phyloP scores from a whole-genome alignment of 805 yeast genomes.

The Yamadazyma insecticola region DNA sequence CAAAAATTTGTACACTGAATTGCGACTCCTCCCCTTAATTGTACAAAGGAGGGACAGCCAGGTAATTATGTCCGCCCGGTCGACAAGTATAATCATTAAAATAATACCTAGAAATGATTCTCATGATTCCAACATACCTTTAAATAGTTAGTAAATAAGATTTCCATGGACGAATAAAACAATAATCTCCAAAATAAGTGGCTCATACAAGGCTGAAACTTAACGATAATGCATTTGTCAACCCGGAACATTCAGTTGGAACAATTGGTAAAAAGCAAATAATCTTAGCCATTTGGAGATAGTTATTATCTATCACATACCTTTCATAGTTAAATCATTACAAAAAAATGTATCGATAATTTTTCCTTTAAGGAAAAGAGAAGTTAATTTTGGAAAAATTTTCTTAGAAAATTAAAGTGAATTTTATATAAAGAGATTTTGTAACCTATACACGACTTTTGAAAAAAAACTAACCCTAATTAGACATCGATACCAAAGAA shows the following conservation, averaged over 20 bases:
- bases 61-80: slow-evolving; percentile 50
- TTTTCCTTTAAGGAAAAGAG: too few species aligned
- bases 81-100: slow-evolving; percentile 41
- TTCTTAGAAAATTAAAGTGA: too few species aligned
- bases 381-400: too few species aligned
- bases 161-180: too few species aligned
- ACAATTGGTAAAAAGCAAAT: slow-evolving; percentile 48
- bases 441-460: neutral
- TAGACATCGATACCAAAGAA: slow-evolving; percentile 47
- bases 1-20: slow-evolving; percentile 44
- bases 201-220: slow-evolving; percentile 55
- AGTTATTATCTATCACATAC: too few species aligned
- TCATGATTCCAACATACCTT: too few species aligned
- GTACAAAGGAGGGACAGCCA: slow-evolving; percentile 38
- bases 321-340: too few species aligned
- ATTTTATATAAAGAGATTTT: too few species aligned
- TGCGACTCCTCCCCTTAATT: slow-evolving; percentile 38
- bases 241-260: slow-evolving; percentile 48
- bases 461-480: slow-evolving; percentile 1
- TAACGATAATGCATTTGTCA: slow-evolving; percentile 48
- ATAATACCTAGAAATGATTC: too few species aligned
- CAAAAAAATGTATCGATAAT: too few species aligned
- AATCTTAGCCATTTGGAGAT: slow-evolving; percentile 47
- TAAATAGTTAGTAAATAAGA: too few species aligned
- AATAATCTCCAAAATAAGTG: slow-evolving; percentile 7